Evolutionary conservation across 768 basidiomycete species (phyloP), one percentile per base, ranked within the genome.

Genomic region (Calocybe indica): DNA sequence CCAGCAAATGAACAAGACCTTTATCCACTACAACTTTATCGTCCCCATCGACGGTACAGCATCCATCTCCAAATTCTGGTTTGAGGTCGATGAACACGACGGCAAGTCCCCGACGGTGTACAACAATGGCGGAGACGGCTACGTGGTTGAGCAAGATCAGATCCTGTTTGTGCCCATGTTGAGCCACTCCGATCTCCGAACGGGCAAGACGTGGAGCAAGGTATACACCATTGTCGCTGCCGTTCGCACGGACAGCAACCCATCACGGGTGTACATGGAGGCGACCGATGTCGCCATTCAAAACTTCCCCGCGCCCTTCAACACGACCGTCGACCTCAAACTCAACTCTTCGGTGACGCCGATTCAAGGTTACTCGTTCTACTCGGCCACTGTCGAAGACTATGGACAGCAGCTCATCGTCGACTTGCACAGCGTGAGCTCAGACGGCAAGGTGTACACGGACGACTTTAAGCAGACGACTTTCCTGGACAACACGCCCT

Each of bases 31-130:
- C 58, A 59, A 70, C 46, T 75, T 73, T 50, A 56, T 71, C n/a
- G 70, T 70, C 5, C 69, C 68, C 2, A 63, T 76, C 48, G 57
- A 70, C 53, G 51, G 66, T 6, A 48, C 63, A 5, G 58, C 58
- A 7, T 75, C 74, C n/a, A 65, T 78, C 45, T 66, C 72, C 31
- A 71, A 68, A 32, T 76, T 76, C 57, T 76, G 73, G 73, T 78
- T 78, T 55, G 60, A 66, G 28, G 69, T 76, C 6, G 66, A 76
- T 49, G 73, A 75, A 49, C 64, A 66, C 29, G 62, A 73, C 49
- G 75, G 74, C 8, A 68, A 62, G 35, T 57, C 59, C 1, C 47
- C 64, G 6, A 65, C 65, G 1, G 58, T 57, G 1, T 66, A 72
- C 47, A 63, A 73, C 34, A 75, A 75, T 48, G 67, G 62, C n/a